A percentile compares a stretch with the other conserved stretches of the same genome.
phyloP scores from a whole-genome alignment of 2,329 filamentous ascomycete species.

The Xylariaceae sp. region DNA sequence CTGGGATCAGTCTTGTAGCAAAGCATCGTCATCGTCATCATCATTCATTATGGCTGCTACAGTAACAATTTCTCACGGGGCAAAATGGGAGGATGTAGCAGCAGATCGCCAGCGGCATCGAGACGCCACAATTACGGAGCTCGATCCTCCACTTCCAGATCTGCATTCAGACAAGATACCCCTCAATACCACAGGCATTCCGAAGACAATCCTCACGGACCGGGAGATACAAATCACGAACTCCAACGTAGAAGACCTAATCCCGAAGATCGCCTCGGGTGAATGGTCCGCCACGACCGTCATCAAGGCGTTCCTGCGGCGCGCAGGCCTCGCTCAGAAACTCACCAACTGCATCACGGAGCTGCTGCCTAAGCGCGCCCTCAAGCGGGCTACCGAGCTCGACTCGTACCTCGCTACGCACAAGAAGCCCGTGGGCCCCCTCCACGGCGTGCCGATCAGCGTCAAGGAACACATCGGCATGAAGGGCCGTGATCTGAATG shows the following conservation, averaged over 20 bases:
- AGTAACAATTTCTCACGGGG: slow-evolving; percentile 32
- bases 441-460: slow-evolving; percentile 44
- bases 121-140: slow-evolving; percentile 45
- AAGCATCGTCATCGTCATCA: neutral
- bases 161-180: slow-evolving; percentile 37
- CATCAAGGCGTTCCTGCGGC: slow-evolving; percentile 55
- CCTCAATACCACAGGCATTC: slow-evolving; percentile 49
- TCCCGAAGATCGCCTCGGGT: slow-evolving; percentile 46
- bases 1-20: neutral
- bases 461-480: slow-evolving; percentile 57
- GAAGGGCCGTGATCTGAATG: slow-evolving; percentile 50
- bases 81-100: slow-evolving; percentile 51
- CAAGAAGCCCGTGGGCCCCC: slow-evolving; percentile 28
- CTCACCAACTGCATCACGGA: slow-evolving; percentile 39
- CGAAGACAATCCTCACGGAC: slow-evolving; percentile 47
- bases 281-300: slow-evolving; percentile 48
- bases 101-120: slow-evolving; percentile 49
- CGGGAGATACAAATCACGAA: slow-evolving; percentile 56
- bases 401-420: slow-evolving; percentile 27
- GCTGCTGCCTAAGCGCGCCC: slow-evolving; percentile 27
- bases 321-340: slow-evolving; percentile 56
- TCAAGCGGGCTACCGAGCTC: slow-evolving; percentile 29
- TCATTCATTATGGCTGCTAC: slow-evolving; percentile 27
- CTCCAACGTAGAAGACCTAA: slow-evolving; percentile 46
- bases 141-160: slow-evolving; percentile 45